Evolutionary conservation across 2,329 filamentous ascomycete species (phyloP).

Genomic region (Cercospora nicotianae): DNA sequence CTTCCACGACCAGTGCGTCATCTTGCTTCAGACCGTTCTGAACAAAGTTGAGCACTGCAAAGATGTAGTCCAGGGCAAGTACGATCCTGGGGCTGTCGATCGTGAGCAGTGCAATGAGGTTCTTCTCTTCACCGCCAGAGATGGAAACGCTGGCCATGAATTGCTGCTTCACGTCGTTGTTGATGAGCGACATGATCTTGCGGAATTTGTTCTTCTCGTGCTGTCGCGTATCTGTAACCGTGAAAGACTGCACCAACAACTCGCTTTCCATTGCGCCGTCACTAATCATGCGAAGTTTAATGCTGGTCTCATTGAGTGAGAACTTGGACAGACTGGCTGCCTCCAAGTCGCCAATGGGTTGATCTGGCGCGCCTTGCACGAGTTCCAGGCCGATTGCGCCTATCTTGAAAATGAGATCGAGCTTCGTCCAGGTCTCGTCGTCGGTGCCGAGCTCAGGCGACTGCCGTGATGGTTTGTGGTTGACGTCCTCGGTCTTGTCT

Average conservation of each 20-base stretch:
- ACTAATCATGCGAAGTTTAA: constrained; percentile 90
- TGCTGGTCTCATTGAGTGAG: constrained; percentile 85
- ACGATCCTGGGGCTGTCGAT: constrained; percentile 94
- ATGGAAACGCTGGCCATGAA: constrained; percentile 98
- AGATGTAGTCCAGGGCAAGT: constrained; percentile 92
- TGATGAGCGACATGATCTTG: constrained; percentile 96
- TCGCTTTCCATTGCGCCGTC: constrained; percentile 92
- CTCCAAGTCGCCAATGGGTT: constrained; percentile 76
- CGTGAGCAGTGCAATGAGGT: constrained; percentile 85
- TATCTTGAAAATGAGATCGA: constrained; percentile 88
- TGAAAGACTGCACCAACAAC: constrained; percentile 89
- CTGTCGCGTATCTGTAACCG: constrained; percentile 87
- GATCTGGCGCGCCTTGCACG: constrained; percentile 71
- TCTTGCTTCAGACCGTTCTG: constrained; percentile 63
- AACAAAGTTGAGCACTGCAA: constrained; percentile 82
- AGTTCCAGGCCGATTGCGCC: constrained; percentile 86
- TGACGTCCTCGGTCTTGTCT: constrained; percentile 18
- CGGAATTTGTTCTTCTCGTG: constrained; percentile 92
- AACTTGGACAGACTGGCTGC: constrained; percentile 87
- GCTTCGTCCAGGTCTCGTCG: constrained; percentile 80
- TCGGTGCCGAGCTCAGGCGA: constrained; percentile 68
- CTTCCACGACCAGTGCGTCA: constrained; percentile 61
- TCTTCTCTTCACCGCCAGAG: constrained; percentile 76
- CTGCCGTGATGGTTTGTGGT: constrained; percentile 36
- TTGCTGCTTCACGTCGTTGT: constrained; percentile 87